Base-by-base conservation (phyloP, 768 basidiomycete species). In the Amanita thiersii region DNA sequence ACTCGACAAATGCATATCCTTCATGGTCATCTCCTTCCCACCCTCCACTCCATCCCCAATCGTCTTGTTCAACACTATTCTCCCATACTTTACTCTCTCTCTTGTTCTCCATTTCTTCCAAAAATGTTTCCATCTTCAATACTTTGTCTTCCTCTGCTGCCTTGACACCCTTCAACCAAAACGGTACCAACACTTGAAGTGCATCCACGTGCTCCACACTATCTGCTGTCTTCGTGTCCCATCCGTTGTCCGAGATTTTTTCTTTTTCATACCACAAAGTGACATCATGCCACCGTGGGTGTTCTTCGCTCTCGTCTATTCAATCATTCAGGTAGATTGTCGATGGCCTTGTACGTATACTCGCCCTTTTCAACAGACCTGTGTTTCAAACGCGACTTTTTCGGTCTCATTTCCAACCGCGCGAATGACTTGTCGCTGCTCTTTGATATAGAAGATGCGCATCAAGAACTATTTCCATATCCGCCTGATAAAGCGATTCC, bases 1-100 rank as follows among this genome's bases (percentile, higher is more conserved):
- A 52, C 34, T 79, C 75, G 7, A 35, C 33, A 35, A 35, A 20
- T 7, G 15, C 33, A 35, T 20, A 14, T 6, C 33, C 19, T 14
- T 35, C 15, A 20, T 28, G 7, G 9, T 14, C 33, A 7, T 35
- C 15, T 35, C 17, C 7, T 7, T 20, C 6, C 33, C 15, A 35
- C 8, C 33, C 33, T 14, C 29, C 29, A 30, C 29, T 14, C 29
- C 29, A 30, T 9, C 14, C 29, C 29, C 29, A 30, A 9, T 14
- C 29, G 14, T 30, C 29, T 9, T 30, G 29, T 9, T 14, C 29
- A 30, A 9, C 29, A 30, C 9, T 30, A 30, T 30, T 14, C 29
- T 14, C 29, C 29, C 29, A 30, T 30, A 9, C 29, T 9, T 30
- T 30, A 14, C 14, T 14, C 9, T 30, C 47, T 29, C 39, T 41